Percentiles rank a stretch among this genome's conserved stretches.
phyloP scores from a whole-genome alignment of 192 early-diverging fungal species.

The Backusella mclennaniae region DNA sequence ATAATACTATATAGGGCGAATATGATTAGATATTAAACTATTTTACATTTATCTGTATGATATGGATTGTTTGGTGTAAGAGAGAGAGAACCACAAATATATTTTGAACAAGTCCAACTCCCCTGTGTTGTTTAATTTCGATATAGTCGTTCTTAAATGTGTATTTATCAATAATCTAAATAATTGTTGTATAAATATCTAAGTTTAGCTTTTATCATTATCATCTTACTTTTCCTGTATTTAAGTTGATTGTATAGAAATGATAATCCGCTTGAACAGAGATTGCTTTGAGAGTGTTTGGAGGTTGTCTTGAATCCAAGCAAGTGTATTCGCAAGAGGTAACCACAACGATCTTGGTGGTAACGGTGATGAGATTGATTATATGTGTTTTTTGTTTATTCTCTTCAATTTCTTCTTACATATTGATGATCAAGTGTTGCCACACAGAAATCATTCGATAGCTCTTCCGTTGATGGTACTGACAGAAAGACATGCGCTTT shows the following conservation, averaged over 20 bases:
- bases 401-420: neutral
- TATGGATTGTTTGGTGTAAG: neutral
- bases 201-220: neutral
- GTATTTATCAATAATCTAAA: neutral
- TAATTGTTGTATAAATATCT: neutral
- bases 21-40: neutral
- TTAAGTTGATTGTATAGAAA: neutral
- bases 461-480: neutral
- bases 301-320: neutral
- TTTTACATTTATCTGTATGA: conserved; percentile 2
- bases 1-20: neutral
- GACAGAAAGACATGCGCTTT: neutral
- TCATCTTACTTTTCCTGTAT: neutral
- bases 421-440: neutral
- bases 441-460: neutral
- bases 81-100: neutral
- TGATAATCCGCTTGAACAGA: neutral
- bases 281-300: neutral
- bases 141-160: conserved; percentile 4
- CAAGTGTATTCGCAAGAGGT: neutral
- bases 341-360: neutral
- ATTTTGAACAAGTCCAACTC: conserved; percentile 4
- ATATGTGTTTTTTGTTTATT: neutral
- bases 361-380: neutral
- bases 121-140: neutral